Conservation (phyloP, 176 grass and related monocot species). For the Cocos nucifera region DNA sequence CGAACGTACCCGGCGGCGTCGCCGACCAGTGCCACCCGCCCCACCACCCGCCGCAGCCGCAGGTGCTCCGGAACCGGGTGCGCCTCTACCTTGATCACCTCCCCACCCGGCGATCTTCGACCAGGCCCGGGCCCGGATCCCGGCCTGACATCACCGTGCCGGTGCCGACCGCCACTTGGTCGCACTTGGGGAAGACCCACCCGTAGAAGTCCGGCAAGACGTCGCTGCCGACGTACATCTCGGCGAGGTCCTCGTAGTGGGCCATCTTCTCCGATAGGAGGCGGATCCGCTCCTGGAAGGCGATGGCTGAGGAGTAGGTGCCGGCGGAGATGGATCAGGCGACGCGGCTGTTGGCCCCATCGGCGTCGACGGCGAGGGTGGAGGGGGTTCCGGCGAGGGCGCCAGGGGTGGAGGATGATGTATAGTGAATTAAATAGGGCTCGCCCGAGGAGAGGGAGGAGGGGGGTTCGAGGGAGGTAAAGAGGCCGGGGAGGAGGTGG, state of each 20-base stretch:
- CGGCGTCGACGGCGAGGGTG: too few species aligned
- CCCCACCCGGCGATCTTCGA: constrained; percentile 64
- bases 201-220: constrained; percentile 93
- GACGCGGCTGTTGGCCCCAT: too few species aligned
- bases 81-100: constrained; percentile 66
- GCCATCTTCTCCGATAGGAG: too few species aligned
- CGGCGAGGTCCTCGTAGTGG: constrained; percentile 85
- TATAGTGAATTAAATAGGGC: too few species aligned
- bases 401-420: too few species aligned
- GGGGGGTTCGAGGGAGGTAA: too few species aligned
- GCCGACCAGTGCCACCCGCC: constrained; percentile 63
- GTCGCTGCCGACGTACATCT: constrained; percentile 91
- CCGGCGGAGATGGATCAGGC: too few species aligned
- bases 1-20: constrained; percentile 75
- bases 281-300: too few species aligned
- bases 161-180: constrained; percentile 90
- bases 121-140: constrained; percentile 48
- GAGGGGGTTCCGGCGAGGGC: too few species aligned
- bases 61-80: constrained; percentile 94
- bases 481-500: too few species aligned
- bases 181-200: constrained; percentile 97
- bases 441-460: too few species aligned
- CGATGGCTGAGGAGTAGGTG: too few species aligned
- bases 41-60: constrained; percentile 72
- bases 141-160: constrained; percentile 57